phyloP scores from a whole-genome alignment of 352 stramenopile species.

The Globisporangium okanoganense region DNA sequence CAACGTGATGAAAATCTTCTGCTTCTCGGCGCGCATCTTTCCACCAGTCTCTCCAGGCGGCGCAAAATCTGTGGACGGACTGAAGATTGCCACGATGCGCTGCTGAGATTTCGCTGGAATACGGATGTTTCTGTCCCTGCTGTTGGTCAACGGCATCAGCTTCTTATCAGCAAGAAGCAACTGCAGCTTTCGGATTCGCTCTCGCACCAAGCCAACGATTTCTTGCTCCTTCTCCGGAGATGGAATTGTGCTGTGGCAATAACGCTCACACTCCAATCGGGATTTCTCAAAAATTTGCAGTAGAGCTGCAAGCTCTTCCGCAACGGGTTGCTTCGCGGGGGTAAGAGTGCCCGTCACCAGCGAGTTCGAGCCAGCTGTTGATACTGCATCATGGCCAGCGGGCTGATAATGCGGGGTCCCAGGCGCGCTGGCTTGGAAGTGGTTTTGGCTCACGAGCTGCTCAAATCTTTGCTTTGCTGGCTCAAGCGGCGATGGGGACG shows the following conservation, averaged over 20 bases:
- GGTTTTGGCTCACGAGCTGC: conserved; percentile 6
- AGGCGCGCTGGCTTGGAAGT: neutral
- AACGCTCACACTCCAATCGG: conserved; percentile 62
- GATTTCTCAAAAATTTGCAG: conserved; percentile 69
- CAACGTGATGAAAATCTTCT: conserved; percentile 86
- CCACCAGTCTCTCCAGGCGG: conserved; percentile 31
- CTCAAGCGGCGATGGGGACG: conserved; percentile 6
- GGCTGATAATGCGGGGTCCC: conserved; percentile 5
- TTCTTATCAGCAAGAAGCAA: conserved; percentile 65
- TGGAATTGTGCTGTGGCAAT: conserved; percentile 56
- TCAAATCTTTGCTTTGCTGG: conserved; percentile 14
- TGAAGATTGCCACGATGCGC: conserved; percentile 79
- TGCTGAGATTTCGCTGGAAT: conserved; percentile 75
- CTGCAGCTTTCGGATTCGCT: conserved; percentile 68
- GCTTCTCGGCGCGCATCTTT: conserved; percentile 80
- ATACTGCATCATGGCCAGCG: conserved; percentile 1
- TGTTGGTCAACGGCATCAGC: conserved; percentile 50
- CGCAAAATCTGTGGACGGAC: conserved; percentile 36
- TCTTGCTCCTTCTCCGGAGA: conserved; percentile 75
- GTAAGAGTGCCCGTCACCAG: neutral
- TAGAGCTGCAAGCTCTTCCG: conserved; percentile 50
- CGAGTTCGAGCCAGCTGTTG: neutral
- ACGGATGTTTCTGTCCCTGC: conserved; percentile 75
- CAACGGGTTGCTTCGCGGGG: conserved; percentile 9
- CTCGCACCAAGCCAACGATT: conserved; percentile 73